Percentiles rank a stretch among this genome's conserved stretches.
These are phyloP conservation scores for Rhodotorula sp. DNA, from an alignment of 1,284 basidiomycete genomes.

Conservation along the genomic window DNA sequence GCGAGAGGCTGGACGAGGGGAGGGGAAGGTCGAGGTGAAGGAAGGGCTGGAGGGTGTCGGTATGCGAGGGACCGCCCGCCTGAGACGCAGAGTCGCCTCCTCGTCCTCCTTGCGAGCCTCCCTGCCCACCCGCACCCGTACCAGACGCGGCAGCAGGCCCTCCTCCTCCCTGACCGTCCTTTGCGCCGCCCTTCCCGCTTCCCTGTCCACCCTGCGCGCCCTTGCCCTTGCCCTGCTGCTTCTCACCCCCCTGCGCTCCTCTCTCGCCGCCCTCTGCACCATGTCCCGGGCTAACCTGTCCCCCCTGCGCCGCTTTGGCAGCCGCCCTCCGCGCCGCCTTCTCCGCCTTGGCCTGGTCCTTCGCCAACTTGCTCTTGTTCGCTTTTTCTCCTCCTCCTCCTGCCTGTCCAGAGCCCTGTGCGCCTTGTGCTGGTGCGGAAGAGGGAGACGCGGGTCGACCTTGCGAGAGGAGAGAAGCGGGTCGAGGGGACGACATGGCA, in stretches of 20 bases:
- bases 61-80: neutral
- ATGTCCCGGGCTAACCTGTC: neutral
- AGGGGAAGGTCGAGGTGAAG: constrained; percentile 43
- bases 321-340: constrained; percentile 23
- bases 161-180: neutral
- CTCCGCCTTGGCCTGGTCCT: constrained; percentile 20
- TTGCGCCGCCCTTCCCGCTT: neutral
- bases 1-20: constrained; percentile 32
- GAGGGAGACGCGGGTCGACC: constrained; percentile 1
- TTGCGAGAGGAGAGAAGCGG: constrained; percentile 11
- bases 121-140: neutral
- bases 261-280: neutral
- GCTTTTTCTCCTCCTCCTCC: neutral
- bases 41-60: constrained; percentile 40
- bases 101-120: neutral
- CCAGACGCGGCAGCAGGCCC: neutral
- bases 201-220: neutral
- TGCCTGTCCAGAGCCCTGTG: neutral
- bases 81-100: neutral
- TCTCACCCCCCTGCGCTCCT: neutral
- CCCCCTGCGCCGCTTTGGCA: constrained; percentile 3
- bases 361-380: constrained; percentile 10
- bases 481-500: constrained; percentile 12
- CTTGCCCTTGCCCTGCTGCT: neutral
- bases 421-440: neutral